phyloP scores from a whole-genome alignment of 768 basidiomycete species.

The Pisolithus tinctorius region DNA sequence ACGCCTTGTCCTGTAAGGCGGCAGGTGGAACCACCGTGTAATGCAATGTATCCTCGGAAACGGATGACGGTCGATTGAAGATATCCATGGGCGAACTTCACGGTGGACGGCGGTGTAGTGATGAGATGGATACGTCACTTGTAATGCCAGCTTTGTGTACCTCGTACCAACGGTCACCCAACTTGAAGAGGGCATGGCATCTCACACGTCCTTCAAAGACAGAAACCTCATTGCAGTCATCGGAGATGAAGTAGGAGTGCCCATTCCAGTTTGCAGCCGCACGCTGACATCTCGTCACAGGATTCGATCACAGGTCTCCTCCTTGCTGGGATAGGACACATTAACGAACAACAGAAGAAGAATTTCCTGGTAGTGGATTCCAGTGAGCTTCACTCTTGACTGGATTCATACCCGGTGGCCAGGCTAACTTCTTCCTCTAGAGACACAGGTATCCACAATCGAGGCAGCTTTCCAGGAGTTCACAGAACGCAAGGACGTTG shows the following conservation, averaged over 20 bases:
- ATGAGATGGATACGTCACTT: neutral
- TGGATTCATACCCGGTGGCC: neutral
- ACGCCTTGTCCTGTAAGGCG: constrained; percentile 48
- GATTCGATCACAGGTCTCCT: constrained; percentile 96
- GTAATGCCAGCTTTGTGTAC: neutral
- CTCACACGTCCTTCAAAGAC: constrained; percentile 60
- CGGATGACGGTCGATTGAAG: constrained; percentile 68
- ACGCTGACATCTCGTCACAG: constrained; percentile 35
- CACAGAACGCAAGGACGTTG: constrained; percentile 90
- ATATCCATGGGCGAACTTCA: constrained; percentile 44
- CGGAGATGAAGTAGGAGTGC: constrained; percentile 78
- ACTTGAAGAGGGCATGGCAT: constrained; percentile 36
- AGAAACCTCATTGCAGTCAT: constrained; percentile 90
- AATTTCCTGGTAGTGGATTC: constrained; percentile 95
- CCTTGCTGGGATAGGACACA: constrained; percentile 90
- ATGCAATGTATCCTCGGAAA: constrained; percentile 81
- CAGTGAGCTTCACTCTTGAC: constrained; percentile 49
- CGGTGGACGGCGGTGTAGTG: neutral
- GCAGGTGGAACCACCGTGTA: constrained; percentile 64
- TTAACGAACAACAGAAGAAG: constrained; percentile 88
- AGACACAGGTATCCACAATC: constrained; percentile 85
- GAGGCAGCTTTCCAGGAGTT: constrained; percentile 92
- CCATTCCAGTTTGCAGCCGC: neutral
- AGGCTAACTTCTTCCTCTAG: constrained; percentile 34
- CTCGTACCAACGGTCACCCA: neutral